Evolutionary conservation across 208 protist genomes (phyloP), one percentile per base, ranked within the genome.

Genomic region (Leishmania turanica): DNA sequence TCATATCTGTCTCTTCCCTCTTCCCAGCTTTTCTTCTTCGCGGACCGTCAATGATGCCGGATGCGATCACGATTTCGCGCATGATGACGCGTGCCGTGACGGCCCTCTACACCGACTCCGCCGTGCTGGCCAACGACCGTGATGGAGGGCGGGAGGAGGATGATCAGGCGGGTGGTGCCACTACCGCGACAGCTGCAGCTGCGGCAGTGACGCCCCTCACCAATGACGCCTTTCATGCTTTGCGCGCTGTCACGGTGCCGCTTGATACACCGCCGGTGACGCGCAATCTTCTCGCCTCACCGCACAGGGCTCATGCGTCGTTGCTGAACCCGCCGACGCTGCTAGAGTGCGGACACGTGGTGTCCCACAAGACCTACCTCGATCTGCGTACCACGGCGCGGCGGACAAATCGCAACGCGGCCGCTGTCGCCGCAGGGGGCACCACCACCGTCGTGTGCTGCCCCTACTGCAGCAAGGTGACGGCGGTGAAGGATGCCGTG

Each of bases 331-430:
- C 88, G 27, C 90, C 93, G 1, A 88, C 92, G 51, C 76, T 97
- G 64, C 84, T 97, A 34, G 78, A 82, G 62, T 97, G 93, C 80
- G 93, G 93, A 21, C 93, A 97, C 79, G 86, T 97, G 15, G 87
- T 97, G 54, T 93, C 93, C 24, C 82, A 96, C 78, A 77, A 80
- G 54, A 88, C 90, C 37, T 81, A 93, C 68, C 68, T 91, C 62
- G 80, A 81, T 54, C 62, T 90, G 34, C 65, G 84, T 64, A 75
- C 87, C 27, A 73, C 71, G 54, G 83, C 85, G 37, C 86, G 82
- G 6, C 84, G 79, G n/a, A 49, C 68, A 45, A 75, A 78, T n/a
- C 85, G 72, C 49, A 58, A 31, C 40, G 42, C 65, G 68, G 19
- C 56, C 5, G 66, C 64, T 58, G 76, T 56, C 31, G 65, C 82